Evolutionary conservation across 2,329 filamentous ascomycete species (phyloP), one percentile per base, ranked within the genome.

Genomic region (Amphichorda felina): DNA sequence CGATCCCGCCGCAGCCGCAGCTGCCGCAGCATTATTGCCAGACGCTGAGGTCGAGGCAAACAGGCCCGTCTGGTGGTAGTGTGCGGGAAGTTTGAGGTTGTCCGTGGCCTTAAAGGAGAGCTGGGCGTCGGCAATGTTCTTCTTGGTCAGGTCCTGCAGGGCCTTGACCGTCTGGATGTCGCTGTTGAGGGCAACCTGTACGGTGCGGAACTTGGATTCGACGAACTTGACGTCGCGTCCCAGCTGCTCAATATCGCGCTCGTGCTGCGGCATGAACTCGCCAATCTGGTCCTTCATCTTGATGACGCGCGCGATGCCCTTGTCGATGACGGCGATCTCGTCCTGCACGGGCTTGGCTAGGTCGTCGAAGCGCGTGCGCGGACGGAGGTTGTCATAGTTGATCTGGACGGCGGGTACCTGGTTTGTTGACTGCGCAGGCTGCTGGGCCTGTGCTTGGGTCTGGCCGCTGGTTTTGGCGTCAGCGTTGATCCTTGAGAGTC

Each of bases 321-420:
- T 72, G 57, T 98, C 89, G 43, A 94, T 75, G 8, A 68, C 61
- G 42, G 84, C 75, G 41, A 98, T 82, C 45, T 85, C 64, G 42
- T 77, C 74, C 51, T 94, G 86, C 13, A 94, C 66, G 21, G 84
- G 76, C 45, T 89, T 82, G 40, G 83, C 76, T 19, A 94, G 78
- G 56, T 94, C 89, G 52, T 87, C 85, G 64, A 91, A 95, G 41
- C 91, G 84, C 4, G 87, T 94, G 1, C 88, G 94, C 13, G 82
- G 81, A 35, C 86, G 77, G 40, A 96, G 66, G 51, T 83, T 84
- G 46, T 74, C 74, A 35, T 83, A 60, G 56, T 91, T 83, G 48
- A 94, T 82, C 49, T 82, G 79, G 14, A 86, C 81, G 14, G 82
- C 84, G 1, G 80, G 77, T 13, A 79, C 68, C 43, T 72, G 62